A percentile compares a stretch with the other conserved stretches of the same genome.
Conservation (phyloP, 164 flowering plant genomes). For the Taxillus chinensis region DNA sequence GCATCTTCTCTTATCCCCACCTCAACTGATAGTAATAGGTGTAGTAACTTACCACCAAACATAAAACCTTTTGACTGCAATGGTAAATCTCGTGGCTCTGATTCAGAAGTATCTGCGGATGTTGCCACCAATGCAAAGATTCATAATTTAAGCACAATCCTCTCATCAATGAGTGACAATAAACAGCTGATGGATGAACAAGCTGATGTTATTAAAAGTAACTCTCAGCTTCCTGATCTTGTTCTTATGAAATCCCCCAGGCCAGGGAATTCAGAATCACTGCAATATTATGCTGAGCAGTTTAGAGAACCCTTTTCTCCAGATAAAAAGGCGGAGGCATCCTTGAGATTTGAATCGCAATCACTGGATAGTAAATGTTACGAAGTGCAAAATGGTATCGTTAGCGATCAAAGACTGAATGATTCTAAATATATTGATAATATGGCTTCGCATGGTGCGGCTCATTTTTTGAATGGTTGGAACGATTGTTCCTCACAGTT, state of each 20-base stretch:
- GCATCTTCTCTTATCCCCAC: conserved; percentile 4
- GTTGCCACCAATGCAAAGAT: conserved; percentile 13
- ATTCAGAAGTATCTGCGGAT: conserved; percentile 9
- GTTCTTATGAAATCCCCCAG: conserved; percentile 9
- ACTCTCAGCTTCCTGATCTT: conserved; percentile 11
- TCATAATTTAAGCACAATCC: conserved; percentile 19
- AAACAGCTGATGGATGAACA: conserved; percentile 12
- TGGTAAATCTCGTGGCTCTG: conserved; percentile 9
- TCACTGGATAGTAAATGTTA: conserved; percentile 10
- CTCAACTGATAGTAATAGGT: conserved; percentile 13
- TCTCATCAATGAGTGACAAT: conserved; percentile 22
- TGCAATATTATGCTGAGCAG: conserved; percentile 12
- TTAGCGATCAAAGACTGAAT: conserved; percentile 37
- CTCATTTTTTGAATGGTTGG: conserved; percentile 16
- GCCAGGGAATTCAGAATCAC: conserved; percentile 10
- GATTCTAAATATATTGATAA: conserved; percentile 38
- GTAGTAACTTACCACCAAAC: conserved; percentile 5
- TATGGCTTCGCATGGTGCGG: conserved; percentile 5
- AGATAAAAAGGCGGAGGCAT: conserved; percentile 5
- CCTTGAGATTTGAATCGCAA: conserved; percentile 7
- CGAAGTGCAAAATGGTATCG: conserved; percentile 13
- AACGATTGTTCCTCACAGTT: conserved; percentile 14
- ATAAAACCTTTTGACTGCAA: conserved; percentile 7
- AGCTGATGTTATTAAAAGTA: conserved; percentile 12
- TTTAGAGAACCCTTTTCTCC: conserved; percentile 15